phyloP scores from a whole-genome alignment of 768 basidiomycete genomes.

The Tricholoma saponaceum region DNA sequence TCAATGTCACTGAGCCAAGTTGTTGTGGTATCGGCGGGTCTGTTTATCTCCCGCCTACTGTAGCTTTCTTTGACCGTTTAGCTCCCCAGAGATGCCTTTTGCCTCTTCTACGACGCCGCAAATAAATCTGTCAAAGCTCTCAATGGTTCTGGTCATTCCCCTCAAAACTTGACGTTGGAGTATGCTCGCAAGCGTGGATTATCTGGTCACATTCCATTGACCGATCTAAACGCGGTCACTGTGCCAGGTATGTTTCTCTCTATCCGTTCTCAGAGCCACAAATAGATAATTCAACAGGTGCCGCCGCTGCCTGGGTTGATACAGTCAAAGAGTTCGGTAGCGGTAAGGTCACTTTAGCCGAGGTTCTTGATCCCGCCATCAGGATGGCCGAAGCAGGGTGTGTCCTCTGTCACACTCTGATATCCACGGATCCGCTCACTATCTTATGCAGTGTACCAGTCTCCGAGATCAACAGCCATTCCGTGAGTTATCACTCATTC shows the following conservation, averaged over 20 bases:
- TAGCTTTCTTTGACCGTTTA: conserved; percentile 1
- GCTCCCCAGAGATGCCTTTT: conserved; percentile 74
- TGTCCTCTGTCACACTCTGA: conserved; percentile 10
- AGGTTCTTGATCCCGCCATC: conserved; percentile 87
- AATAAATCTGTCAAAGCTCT: conserved; percentile 80
- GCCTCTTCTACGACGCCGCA: conserved; percentile 86
- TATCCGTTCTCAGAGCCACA: neutral
- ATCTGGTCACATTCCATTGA: conserved; percentile 68
- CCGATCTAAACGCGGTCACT: conserved; percentile 87
- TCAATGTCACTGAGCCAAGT: conserved; percentile 89
- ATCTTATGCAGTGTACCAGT: conserved; percentile 68
- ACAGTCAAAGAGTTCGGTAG: conserved; percentile 81
- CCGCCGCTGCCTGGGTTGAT: conserved; percentile 95
- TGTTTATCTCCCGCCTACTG: conserved; percentile 17
- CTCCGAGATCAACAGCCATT: conserved; percentile 70
- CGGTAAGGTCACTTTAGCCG: conserved; percentile 55
- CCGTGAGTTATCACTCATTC: conserved; percentile 34
- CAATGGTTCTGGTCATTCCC: conserved; percentile 91
- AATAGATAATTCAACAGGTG: conserved; percentile 43
- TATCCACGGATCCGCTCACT: neutral
- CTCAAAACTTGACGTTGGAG: conserved; percentile 73
- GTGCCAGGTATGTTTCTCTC: conserved; percentile 55
- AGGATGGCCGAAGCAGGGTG: conserved; percentile 89
- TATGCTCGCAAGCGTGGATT: conserved; percentile 69
- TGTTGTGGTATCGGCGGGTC: conserved; percentile 93